phyloP scores from a whole-genome alignment of 2,329 filamentous ascomycete species.

The Sclerotiophoma versabilis region DNA sequence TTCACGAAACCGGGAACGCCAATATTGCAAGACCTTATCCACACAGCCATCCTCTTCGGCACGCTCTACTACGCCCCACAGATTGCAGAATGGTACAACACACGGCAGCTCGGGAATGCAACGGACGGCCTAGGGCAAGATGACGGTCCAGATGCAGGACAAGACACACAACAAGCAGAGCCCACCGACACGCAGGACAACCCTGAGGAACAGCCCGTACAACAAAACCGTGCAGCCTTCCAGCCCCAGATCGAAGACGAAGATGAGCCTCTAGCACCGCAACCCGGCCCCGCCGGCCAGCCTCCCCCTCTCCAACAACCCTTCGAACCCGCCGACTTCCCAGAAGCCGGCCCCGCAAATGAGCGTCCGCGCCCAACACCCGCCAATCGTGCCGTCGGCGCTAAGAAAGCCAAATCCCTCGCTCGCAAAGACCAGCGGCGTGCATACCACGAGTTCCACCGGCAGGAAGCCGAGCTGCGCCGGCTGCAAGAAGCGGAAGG shows the following conservation, averaged over 20 bases:
- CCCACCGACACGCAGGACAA: background rate
- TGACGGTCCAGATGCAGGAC: background rate
- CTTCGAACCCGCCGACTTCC: slow-evolving; percentile 6
- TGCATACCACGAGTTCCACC: slow-evolving; percentile 59
- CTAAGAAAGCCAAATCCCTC: slow-evolving; percentile 59
- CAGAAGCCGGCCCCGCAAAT: slow-evolving; percentile 45
- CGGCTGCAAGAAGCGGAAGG: slow-evolving; percentile 52
- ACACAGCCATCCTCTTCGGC: slow-evolving; percentile 53
- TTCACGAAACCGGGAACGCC: slow-evolving; percentile 58
- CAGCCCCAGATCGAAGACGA: slow-evolving; percentile 17
- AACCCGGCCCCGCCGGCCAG: slow-evolving; percentile 27
- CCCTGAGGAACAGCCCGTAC: background rate
- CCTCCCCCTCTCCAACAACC: background rate
- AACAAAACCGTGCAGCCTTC: background rate
- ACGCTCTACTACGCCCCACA: slow-evolving; percentile 58
- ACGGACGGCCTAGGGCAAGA: slow-evolving; percentile 1
- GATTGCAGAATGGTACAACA: slow-evolving; percentile 51
- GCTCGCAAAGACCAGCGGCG: slow-evolving; percentile 53
- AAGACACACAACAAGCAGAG: background rate
- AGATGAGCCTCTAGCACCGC: slow-evolving; percentile 29
- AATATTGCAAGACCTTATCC: slow-evolving; percentile 55
- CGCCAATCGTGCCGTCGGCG: slow-evolving; percentile 51
- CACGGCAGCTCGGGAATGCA: slow-evolving; percentile 21
- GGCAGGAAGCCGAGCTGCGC: slow-evolving; percentile 57
- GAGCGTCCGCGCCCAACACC: slow-evolving; percentile 34